These are phyloP conservation scores for Ilex asprella DNA, from an alignment of 257 asterid species.

Conservation along the genomic window DNA sequence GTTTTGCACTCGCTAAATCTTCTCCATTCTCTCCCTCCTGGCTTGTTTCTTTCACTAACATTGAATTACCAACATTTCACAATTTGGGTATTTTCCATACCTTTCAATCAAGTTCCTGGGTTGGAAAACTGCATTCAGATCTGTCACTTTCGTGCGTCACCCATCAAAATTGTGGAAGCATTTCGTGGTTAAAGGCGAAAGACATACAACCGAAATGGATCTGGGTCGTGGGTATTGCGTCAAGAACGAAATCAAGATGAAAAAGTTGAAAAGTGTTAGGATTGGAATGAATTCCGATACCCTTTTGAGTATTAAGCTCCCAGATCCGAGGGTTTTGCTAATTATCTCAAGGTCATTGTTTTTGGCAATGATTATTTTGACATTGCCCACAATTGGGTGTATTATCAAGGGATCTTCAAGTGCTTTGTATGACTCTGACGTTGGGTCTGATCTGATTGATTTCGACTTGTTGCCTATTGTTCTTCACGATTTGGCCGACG, in stretches of 20 bases:
- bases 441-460: conserved; percentile 10
- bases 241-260: conserved; percentile 4
- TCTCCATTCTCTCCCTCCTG: conserved; percentile 10
- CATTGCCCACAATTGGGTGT: conserved; percentile 31
- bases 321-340: conserved; percentile 54
- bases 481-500: conserved; percentile 60
- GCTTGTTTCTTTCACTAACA: conserved; percentile 23
- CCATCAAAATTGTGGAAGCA: neutral
- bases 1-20: conserved; percentile 66
- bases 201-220: conserved; percentile 24
- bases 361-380: conserved; percentile 41
- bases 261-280: conserved; percentile 21
- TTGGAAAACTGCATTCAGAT: neutral
- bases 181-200: neutral
- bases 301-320: conserved; percentile 41
- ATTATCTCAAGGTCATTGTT: conserved; percentile 50
- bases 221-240: conserved; percentile 20
- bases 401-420: conserved; percentile 24
- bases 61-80: neutral
- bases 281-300: conserved; percentile 31
- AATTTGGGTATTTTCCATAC: conserved; percentile 1
- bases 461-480: conserved; percentile 33
- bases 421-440: conserved; percentile 3
- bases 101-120: no score
- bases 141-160: neutral